Evolutionary conservation across 768 basidiomycete species (phyloP).

Genomic region (Agaricus subrufescens): DNA sequence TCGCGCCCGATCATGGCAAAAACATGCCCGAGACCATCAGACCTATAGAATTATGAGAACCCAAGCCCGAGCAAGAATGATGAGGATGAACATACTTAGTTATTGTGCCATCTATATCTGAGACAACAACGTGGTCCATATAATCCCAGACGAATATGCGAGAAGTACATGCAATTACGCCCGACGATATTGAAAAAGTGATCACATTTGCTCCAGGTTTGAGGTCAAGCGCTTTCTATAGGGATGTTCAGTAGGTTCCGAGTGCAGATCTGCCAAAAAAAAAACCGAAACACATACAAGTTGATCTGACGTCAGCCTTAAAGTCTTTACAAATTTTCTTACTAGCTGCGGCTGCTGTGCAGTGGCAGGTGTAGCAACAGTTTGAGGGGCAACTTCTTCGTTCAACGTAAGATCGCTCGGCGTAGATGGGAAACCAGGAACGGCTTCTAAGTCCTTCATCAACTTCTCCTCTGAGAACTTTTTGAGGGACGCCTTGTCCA

Average conservation of each 20-base stretch:
- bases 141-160: slow-evolving; percentile 95
- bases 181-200: slow-evolving; percentile 89
- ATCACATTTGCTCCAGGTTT: slow-evolving; percentile 87
- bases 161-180: slow-evolving; percentile 80
- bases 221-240: slow-evolving; percentile 78
- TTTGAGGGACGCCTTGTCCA: neutral
- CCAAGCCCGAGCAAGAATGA: neutral
- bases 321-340: slow-evolving; percentile 82
- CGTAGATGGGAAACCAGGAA: slow-evolving; percentile 42
- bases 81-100: slow-evolving; percentile 66
- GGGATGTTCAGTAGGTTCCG: neutral
- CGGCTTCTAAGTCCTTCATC: slow-evolving; percentile 18
- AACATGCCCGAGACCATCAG: slow-evolving; percentile 93
- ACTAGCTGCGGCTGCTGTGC: slow-evolving; percentile 10
- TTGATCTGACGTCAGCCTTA: slow-evolving; percentile 92
- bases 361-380: slow-evolving; percentile 12
- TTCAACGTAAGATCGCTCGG: neutral
- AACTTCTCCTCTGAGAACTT: neutral
- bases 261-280: neutral
- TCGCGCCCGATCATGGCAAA: slow-evolving; percentile 97
- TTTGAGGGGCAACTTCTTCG: slow-evolving; percentile 2
- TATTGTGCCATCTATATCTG: slow-evolving; percentile 98
- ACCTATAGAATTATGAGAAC: slow-evolving; percentile 40
- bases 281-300: slow-evolving; percentile 47
- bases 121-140: slow-evolving; percentile 86